Conservation (phyloP, 2,329 filamentous ascomycete genomes). For the Aspergillus quadrilineatus region DNA sequence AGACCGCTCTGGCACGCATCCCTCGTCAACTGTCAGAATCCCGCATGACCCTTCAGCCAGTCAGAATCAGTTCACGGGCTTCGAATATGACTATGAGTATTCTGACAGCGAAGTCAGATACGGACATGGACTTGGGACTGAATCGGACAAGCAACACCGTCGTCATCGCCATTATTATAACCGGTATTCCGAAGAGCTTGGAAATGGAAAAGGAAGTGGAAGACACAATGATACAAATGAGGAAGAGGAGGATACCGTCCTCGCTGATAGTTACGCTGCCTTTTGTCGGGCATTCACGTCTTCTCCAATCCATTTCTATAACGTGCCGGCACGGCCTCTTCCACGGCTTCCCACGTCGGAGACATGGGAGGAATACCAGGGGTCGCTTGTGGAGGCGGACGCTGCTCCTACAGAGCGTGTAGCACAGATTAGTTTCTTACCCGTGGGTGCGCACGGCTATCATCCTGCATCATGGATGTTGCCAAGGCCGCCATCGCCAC, state of each 20-base stretch:
- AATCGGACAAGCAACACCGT: neutral
- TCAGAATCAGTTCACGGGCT: neutral
- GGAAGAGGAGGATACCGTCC: neutral
- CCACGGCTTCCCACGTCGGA: neutral
- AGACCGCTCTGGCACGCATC: neutral
- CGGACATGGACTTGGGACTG: neutral
- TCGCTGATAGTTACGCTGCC: slow-evolving; percentile 14
- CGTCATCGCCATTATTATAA: neutral
- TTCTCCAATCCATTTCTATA: neutral
- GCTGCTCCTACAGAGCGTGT: neutral
- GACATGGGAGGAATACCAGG: neutral
- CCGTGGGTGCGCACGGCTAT: slow-evolving; percentile 15
- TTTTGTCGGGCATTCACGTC: slow-evolving; percentile 18
- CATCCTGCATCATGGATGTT: slow-evolving; percentile 6
- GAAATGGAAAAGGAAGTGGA: neutral
- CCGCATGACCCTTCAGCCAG: neutral
- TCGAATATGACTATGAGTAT: neutral
- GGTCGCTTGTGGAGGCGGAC: neutral
- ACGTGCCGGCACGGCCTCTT: neutral
- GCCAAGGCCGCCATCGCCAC: slow-evolving; percentile 12
- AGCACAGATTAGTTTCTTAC: slow-evolving; percentile 1
- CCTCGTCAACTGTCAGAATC: neutral
- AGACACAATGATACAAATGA: neutral
- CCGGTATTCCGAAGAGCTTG: neutral
- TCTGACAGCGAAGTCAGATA: neutral